Evolutionary conservation across 176 grass and related monocot genomes (phyloP).

Genomic region (Oryza glumipatula): DNA sequence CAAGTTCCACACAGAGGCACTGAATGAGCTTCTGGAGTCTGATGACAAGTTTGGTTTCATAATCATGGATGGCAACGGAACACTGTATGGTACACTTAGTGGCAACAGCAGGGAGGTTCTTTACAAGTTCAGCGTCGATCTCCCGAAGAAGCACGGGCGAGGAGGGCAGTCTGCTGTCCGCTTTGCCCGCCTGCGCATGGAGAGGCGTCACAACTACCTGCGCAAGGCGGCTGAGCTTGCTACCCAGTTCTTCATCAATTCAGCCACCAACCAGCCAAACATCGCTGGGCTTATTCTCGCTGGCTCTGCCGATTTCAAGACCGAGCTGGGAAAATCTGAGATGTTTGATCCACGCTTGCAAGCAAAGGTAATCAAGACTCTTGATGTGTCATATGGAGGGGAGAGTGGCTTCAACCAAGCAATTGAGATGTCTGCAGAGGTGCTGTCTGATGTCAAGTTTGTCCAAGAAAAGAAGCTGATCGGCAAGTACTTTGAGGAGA

Average conservation of each 20-base stretch:
- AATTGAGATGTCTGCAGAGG: constrained; percentile 61
- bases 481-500: constrained; percentile 73
- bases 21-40: constrained; percentile 64
- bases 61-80: constrained; percentile 62
- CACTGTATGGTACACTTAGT: constrained; percentile 62
- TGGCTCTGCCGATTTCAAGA: constrained; percentile 72
- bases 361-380: constrained; percentile 54
- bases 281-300: constrained; percentile 64
- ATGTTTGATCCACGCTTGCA: constrained; percentile 69
- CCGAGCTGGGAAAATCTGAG: constrained; percentile 60
- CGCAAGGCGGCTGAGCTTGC: constrained; percentile 65
- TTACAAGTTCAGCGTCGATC: constrained; percentile 63
- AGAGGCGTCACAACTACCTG: constrained; percentile 71
- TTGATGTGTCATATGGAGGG: constrained; percentile 66
- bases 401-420: constrained; percentile 74
- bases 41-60: constrained; percentile 68
- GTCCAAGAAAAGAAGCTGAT: constrained; percentile 76
- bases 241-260: constrained; percentile 61
- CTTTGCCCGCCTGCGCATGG: constrained; percentile 65
- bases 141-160: constrained; percentile 64
- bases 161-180: constrained; percentile 71
- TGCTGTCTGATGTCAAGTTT: constrained; percentile 63
- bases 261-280: constrained; percentile 63
- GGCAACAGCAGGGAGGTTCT: constrained; percentile 61
- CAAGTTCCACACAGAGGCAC: constrained; percentile 69